Base-by-base conservation (phyloP, 1,284 basidiomycete genomes). In the Pisolithus thermaeus region DNA sequence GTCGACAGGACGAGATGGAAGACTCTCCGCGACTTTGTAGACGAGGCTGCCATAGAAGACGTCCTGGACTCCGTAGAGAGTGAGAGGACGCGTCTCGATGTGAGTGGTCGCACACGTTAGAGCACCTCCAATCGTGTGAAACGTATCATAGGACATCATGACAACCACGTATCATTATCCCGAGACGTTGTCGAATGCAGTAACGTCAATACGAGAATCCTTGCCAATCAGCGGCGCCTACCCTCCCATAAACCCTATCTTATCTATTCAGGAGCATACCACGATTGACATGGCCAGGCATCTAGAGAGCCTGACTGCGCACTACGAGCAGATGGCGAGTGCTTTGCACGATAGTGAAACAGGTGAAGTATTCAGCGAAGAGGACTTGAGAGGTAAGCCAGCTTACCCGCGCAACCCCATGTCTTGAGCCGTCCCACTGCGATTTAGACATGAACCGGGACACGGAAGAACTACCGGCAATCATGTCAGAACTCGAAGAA, bases 11-110 rank as follows among this genome's bases (percentile, higher is more conserved):
- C 71, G 38, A 73, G 70, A 42, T 91, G 89, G 88, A 91, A 89
- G 73, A 87, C 84, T 0, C 61, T 91, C 42, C 75, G 89, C 30
- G 87, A 90, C 61, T 91, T 91, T 66, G 84, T 90, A 27, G 86
- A 90, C 59, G 89, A 90, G 58, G 76, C 81, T 32, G 83, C 80
- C 8, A 83, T 91, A 41, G 88, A 91, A 52, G 83, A 87, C 51
- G 75, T 81, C 18, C 61, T 86, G 47, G 88, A 90, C 50, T 74
- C 73, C 2, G 79, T 90, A 50, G 89, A 91, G 58, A 75, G 71
- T 52, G 85, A 89, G 52, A 73, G 87, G 37, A 73, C 70, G 54
- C 71, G 70, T 35, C 70, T 90, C 30, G 88, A 90, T 55, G 88
- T 87, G 56, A 50, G 81, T 73, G 16, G 50, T 25, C 11, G 28